Percentiles rank a stretch among this genome's conserved stretches.
Evolutionary conservation across 371 early-diverging fungal species (phyloP).

Genomic region (Massospora cicadina): DNA sequence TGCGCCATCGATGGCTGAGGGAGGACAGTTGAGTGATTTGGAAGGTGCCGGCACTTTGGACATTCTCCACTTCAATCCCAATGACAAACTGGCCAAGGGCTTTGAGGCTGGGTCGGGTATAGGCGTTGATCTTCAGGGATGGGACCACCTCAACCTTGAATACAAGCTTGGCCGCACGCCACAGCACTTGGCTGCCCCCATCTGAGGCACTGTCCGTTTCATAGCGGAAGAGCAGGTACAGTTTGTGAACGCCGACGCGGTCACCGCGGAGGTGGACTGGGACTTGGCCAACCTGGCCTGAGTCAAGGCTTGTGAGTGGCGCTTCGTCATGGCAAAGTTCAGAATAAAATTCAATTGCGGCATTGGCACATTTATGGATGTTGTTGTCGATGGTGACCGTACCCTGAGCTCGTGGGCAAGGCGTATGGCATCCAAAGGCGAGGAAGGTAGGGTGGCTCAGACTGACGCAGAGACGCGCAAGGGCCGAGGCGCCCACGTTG

Average conservation of each 20-base stretch:
- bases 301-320: slow-evolving; percentile 21
- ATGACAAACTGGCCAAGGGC: slow-evolving; percentile 61
- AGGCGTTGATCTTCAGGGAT: slow-evolving; percentile 79
- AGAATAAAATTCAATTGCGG: neutral
- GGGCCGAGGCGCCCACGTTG: slow-evolving; percentile 62
- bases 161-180: slow-evolving; percentile 44
- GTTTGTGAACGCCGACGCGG: slow-evolving; percentile 66
- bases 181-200: slow-evolving; percentile 13
- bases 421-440: slow-evolving; percentile 29
- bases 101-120: slow-evolving; percentile 66
- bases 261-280: slow-evolving; percentile 85
- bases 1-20: slow-evolving; percentile 50
- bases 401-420: neutral
- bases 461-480: slow-evolving; percentile 48
- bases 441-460: slow-evolving; percentile 78
- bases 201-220: slow-evolving; percentile 34
- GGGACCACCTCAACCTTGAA: slow-evolving; percentile 46
- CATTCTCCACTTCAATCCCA: slow-evolving; percentile 74
- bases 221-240: slow-evolving; percentile 47
- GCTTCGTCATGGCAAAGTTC: neutral
- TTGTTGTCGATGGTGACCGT: neutral
- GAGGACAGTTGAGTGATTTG: slow-evolving; percentile 50
- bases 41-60: slow-evolving; percentile 37
- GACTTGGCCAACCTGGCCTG: slow-evolving; percentile 51
- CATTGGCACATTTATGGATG: neutral